A percentile compares a stretch with the other conserved stretches of the same genome.
phyloP scores from a whole-genome alignment of 1,284 basidiomycete species.

The Pyrrhoderma lamaoense region DNA sequence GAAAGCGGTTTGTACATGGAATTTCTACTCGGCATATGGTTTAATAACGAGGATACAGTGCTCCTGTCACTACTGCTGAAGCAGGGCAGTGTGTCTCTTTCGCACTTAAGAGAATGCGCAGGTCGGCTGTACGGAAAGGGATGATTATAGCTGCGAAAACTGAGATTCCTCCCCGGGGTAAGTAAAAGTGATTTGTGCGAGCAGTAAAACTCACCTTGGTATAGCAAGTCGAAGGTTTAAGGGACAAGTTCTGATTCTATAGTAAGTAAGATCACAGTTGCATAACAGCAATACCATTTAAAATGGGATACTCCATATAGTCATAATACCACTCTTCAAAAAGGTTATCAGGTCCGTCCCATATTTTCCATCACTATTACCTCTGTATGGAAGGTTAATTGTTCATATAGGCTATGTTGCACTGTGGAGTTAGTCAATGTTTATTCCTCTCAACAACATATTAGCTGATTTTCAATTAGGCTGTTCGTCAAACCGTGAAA shows the following conservation, averaged over 20 bases:
- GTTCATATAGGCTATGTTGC: slow-evolving; percentile 66
- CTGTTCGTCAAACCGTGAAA: slow-evolving; percentile 84
- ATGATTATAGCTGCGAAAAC: slow-evolving; percentile 86
- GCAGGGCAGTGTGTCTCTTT: slow-evolving; percentile 95
- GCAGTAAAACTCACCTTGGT: slow-evolving; percentile 1
- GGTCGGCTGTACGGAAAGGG: slow-evolving; percentile 84
- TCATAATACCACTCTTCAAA: slow-evolving; percentile 88
- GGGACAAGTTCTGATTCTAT: slow-evolving; percentile 79
- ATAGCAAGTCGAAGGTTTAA: slow-evolving; percentile 73
- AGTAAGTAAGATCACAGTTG: slow-evolving; percentile 37
- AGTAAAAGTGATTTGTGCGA: slow-evolving; percentile 13
- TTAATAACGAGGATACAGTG: slow-evolving; percentile 36
- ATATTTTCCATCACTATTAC: background rate
- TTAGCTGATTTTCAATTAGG: slow-evolving; percentile 35
- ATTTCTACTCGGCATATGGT: background rate
- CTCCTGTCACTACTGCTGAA: slow-evolving; percentile 77
- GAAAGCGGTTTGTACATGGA: slow-evolving; percentile 60
- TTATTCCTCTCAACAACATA: slow-evolving; percentile 4
- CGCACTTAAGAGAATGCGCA: slow-evolving; percentile 84
- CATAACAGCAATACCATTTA: slow-evolving; percentile 4
- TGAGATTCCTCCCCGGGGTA: slow-evolving; percentile 70
- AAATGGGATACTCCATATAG: slow-evolving; percentile 33
- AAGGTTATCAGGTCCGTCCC: slow-evolving; percentile 70
- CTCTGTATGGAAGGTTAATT: too few species aligned
- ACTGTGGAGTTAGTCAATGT: slow-evolving; percentile 59